These are phyloP conservation scores for Rusavskia elegans DNA, from an alignment of 495 filamentous ascomycete genomes.

Conservation along the genomic window DNA sequence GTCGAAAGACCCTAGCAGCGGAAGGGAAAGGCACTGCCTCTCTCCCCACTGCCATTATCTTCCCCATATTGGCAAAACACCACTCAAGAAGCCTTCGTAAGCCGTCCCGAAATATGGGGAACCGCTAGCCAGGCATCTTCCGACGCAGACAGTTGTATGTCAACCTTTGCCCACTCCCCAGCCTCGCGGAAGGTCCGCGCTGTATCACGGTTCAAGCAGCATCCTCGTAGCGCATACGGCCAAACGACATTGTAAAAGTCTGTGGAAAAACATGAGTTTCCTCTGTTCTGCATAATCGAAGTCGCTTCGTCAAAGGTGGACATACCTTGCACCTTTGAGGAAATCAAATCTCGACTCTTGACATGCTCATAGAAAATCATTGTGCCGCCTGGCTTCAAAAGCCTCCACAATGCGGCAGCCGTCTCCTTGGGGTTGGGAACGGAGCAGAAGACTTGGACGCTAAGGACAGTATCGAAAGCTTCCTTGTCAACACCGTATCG, in stretches of 20 bases:
- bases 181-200: conserved; percentile 6
- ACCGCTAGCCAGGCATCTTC: conserved; percentile 8
- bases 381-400: conserved; percentile 49
- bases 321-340: conserved; percentile 7
- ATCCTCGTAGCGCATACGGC: conserved; percentile 8
- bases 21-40: background rate
- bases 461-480: conserved; percentile 51
- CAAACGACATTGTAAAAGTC: conserved; percentile 9
- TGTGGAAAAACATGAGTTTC: background rate
- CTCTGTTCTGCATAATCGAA: background rate
- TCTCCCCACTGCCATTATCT: background rate
- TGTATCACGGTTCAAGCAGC: conserved; percentile 7
- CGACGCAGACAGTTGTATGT: background rate
- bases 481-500: conserved; percentile 29
- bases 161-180: conserved; percentile 9
- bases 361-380: conserved; percentile 66
- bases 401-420: conserved; percentile 38
- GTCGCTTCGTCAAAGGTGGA: background rate
- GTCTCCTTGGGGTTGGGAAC: conserved; percentile 46
- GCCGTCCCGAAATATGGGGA: conserved; percentile 7
- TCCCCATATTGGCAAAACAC: too few relatives aligned
- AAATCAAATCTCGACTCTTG: conserved; percentile 4
- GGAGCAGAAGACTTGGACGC: conserved; percentile 55
- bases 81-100: background rate
- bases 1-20: too few relatives aligned